Evolutionary conservation across 2,329 filamentous ascomycete species (phyloP).

Genomic region (Harringtonia lauricola): DNA sequence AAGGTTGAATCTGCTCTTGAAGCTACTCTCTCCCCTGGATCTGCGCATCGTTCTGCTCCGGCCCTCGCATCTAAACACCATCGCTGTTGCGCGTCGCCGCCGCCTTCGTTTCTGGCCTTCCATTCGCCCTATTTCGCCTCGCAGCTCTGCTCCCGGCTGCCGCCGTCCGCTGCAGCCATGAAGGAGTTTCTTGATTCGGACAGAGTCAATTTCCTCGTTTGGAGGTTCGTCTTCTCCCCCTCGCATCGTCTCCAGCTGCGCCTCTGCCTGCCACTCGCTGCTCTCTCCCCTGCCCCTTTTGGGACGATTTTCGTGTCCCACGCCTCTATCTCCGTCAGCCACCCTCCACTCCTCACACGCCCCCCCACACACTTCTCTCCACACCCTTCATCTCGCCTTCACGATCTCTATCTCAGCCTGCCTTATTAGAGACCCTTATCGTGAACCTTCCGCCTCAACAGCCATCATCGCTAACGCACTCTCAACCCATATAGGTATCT

Average conservation of each 20-base stretch:
- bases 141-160: slow-evolving; percentile 1
- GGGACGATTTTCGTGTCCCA: not conserved
- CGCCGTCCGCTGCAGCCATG: slow-evolving; percentile 27
- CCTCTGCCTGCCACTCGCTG: not conserved
- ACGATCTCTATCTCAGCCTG: not conserved
- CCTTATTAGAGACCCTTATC: not conserved
- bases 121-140: not conserved
- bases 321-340: not conserved
- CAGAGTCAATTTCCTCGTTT: slow-evolving; percentile 59
- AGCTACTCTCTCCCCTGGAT: too few species aligned
- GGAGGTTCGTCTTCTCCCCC: slow-evolving; percentile 45
- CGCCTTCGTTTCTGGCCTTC: not conserved
- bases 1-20: too few species aligned
- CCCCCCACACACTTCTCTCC: not conserved
- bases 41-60: too few species aligned
- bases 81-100: not conserved
- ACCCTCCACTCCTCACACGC: not conserved
- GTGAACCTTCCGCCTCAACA: not conserved
- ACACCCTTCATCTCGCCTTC: not conserved
- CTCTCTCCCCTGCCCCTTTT: not conserved
- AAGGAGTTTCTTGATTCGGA: slow-evolving; percentile 56
- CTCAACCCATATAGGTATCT: slow-evolving; percentile 35
- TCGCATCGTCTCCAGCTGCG: slow-evolving; percentile 10
- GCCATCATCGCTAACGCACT: slow-evolving; percentile 3
- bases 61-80: too few species aligned